phyloP scores from a whole-genome alignment of 805 yeast species.

The Torulaspora delbrueckii region DNA sequence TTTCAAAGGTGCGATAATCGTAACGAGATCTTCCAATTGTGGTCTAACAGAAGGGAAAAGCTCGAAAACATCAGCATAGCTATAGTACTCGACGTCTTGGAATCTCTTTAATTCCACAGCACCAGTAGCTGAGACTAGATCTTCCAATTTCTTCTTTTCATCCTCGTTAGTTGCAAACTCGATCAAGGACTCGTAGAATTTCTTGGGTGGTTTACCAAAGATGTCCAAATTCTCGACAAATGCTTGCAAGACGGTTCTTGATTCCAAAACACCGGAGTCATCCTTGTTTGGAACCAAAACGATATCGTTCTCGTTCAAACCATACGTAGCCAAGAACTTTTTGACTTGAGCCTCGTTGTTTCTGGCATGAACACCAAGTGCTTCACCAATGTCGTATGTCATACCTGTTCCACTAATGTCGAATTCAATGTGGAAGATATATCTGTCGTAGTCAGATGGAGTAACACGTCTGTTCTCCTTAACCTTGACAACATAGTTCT shows the following conservation, averaged over 20 bases:
- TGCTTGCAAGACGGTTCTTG: conserved; percentile 77
- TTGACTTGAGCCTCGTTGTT: conserved; percentile 63
- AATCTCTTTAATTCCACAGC: conserved; percentile 77
- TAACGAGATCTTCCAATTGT: conserved; percentile 58
- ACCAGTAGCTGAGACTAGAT: conserved; percentile 71
- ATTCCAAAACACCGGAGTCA: conserved; percentile 51
- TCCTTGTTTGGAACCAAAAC: conserved; percentile 71
- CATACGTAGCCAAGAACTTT: conserved; percentile 65
- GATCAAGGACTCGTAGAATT: conserved; percentile 81
- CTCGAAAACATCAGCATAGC: conserved; percentile 75
- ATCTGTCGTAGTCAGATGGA: conserved; percentile 83
- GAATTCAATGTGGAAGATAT: conserved; percentile 94
- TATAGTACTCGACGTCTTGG: conserved; percentile 77
- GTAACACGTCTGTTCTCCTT: conserved; percentile 90
- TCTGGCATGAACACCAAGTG: conserved; percentile 91
- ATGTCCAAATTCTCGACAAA: conserved; percentile 77
- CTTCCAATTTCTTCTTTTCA: conserved; percentile 58
- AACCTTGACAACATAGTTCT: conserved; percentile 82
- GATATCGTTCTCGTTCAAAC: conserved; percentile 61
- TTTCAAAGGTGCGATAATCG: conserved; percentile 77
- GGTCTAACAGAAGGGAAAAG: conserved; percentile 83
- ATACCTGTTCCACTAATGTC: conserved; percentile 88
- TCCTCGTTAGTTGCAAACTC: conserved; percentile 63
- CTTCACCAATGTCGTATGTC: conserved; percentile 92
- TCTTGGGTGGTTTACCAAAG: conserved; percentile 93